Base-by-base conservation (phyloP, 2,329 filamentous ascomycete species). In the Cadophora malorum region DNA sequence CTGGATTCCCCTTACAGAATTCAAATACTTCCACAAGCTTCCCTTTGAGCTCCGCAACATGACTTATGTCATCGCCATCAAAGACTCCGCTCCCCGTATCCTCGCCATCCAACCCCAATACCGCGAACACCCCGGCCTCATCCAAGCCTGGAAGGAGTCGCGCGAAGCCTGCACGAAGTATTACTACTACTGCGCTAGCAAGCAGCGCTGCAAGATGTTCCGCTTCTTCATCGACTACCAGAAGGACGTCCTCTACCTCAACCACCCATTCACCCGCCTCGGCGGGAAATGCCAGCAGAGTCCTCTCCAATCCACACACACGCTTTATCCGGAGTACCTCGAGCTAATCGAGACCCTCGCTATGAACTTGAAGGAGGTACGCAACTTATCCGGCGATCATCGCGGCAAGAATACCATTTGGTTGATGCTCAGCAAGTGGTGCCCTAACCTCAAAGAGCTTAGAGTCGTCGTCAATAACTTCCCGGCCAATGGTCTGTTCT, bases 1-100 rank as follows among this genome's bases (percentile, higher is more conserved):
- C 50, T 52, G 41, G 23, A 19, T 9, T n/a, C 35, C 35, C 16
- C 35, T 47, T 2, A 61, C 35, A 12, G 16, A 21, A n/a, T 65
- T 65, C 55, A 55, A 28, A 21, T 56, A 59, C 55, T 65, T 65
- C 55, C 31, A 19, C 31, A 35, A 35, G 14, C 63, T 65, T 12
- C 63, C 63, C 2, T 38, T 33, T n/a, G 63, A 65, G n/a, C 53
- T 65, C 31, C 63, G 63, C 35, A 47, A 23, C 55, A 65, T 60
- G 28, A 60, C 60, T 4, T 65, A 31, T 41, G 25, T 23, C 45
- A 41, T 60, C 45, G 55, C 63, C 31, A 31, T 65, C 25, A 23
- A 50, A 41, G 53, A 60, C 21, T 38, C 49, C 31, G 14, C 8
- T 3, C 28, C 38, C 6, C 63, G 49, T 8, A 50, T 65, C 55